Evolutionary conservation across 169 alveolate species (phyloP).

Genomic region (Plasmodium vivax): DNA sequence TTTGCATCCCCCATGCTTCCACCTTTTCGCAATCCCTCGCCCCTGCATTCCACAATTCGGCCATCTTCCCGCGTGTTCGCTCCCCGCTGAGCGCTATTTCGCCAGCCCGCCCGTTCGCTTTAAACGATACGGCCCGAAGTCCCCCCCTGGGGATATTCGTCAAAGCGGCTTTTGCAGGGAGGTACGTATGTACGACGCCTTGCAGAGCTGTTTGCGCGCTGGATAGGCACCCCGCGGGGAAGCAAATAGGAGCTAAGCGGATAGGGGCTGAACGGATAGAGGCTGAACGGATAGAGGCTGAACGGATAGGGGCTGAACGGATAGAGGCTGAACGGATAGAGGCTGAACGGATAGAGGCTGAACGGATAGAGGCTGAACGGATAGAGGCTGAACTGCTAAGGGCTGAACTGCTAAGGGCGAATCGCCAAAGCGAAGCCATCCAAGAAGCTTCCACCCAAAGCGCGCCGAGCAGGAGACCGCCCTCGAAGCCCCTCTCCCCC

Average conservation of each 20-base stretch:
- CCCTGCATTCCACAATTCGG: neutral
- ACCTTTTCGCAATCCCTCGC: neutral
- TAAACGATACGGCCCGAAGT: neutral
- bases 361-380: too few species aligned
- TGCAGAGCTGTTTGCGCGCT: neutral
- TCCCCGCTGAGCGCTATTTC: neutral
- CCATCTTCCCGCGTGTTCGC: neutral
- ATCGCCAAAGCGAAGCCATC: neutral
- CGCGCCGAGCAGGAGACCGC: neutral
- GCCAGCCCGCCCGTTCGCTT: neutral
- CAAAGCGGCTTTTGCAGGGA: neutral
- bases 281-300: neutral
- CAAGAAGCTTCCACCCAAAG: neutral
- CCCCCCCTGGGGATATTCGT: neutral
- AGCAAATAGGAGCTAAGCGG: neutral
- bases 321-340: too few species aligned
- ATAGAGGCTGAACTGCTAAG: too few species aligned
- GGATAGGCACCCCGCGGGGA: neutral
- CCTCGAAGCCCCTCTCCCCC: neutral
- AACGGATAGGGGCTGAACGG: too few species aligned
- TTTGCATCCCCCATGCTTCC: neutral
- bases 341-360: too few species aligned
- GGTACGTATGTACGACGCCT: neutral
- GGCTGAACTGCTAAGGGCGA: neutral
- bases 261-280: neutral